These are phyloP conservation scores for Orbilia brochopaga DNA, from an alignment of 2,329 filamentous ascomycete species.

Conservation along the genomic window DNA sequence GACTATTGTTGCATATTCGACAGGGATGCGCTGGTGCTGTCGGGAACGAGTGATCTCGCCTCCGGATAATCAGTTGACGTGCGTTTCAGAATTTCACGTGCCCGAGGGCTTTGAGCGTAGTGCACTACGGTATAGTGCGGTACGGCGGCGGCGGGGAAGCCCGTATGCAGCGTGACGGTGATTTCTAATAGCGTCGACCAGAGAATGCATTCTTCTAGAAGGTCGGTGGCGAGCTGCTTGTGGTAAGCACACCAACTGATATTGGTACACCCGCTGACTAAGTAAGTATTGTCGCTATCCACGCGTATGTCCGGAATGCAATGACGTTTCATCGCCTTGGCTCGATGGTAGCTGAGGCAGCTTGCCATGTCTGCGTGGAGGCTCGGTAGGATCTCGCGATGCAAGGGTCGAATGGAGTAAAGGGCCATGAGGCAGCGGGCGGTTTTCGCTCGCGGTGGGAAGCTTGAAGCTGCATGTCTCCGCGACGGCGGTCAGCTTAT, in stretches of 20 bases:
- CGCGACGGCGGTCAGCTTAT: too few species aligned
- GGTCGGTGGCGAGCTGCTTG: not conserved
- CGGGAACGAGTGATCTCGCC: slow-evolving; percentile 49
- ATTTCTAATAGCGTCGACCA: not conserved
- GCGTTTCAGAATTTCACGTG: slow-evolving; percentile 28
- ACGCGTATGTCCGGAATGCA: not conserved
- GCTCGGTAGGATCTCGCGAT: not conserved
- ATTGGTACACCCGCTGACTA: too few species aligned
- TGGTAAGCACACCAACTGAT: not conserved
- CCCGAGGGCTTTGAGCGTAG: too few species aligned
- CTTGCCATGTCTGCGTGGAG: slow-evolving; percentile 1
- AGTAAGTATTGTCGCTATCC: too few species aligned
- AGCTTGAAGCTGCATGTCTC: not conserved
- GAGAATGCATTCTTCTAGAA: not conserved
- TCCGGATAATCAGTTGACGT: slow-evolving; percentile 37
- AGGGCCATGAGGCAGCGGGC: not conserved
- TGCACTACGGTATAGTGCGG: too few species aligned
- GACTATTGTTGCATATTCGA: slow-evolving; percentile 35
- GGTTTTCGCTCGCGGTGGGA: not conserved
- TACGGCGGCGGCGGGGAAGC: not conserved
- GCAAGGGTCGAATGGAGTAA: not conserved
- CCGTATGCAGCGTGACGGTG: too few species aligned
- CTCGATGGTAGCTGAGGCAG: not conserved
- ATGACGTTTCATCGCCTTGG: not conserved
- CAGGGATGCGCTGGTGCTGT: slow-evolving; percentile 48